Conservation (phyloP, 2,329 filamentous ascomycete species). For the Xylariaceae sp. region DNA sequence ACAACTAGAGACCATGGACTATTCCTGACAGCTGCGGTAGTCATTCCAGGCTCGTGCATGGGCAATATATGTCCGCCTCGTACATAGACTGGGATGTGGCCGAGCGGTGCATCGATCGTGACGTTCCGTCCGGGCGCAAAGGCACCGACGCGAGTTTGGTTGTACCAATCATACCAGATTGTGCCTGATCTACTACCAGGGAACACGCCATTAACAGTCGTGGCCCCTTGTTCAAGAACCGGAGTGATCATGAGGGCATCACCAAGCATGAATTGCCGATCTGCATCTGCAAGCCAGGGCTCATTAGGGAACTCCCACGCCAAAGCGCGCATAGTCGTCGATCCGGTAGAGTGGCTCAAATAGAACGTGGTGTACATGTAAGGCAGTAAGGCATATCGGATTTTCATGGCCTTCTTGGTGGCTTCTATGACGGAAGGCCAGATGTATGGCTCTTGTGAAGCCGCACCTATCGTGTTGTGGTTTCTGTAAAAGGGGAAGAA, state of each 20-base stretch:
- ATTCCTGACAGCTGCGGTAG: conserved; percentile 56
- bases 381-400: conserved; percentile 65
- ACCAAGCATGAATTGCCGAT: conserved; percentile 69
- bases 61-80: conserved; percentile 64
- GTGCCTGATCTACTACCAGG: conserved; percentile 56
- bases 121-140: conserved; percentile 36
- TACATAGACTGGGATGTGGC: conserved; percentile 67
- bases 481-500: conserved; percentile 79
- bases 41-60: conserved; percentile 62
- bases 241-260: conserved; percentile 61
- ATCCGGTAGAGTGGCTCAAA: conserved; percentile 58
- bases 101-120: conserved; percentile 43
- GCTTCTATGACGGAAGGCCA: conserved; percentile 64
- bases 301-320: conserved; percentile 72
- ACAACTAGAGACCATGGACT: conserved; percentile 64
- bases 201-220: conserved; percentile 61
- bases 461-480: conserved; percentile 60
- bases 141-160: conserved; percentile 47
- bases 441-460: conserved; percentile 64
- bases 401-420: conserved; percentile 59
- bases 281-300: conserved; percentile 58
- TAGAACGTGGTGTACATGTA: conserved; percentile 75
- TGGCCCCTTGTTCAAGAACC: conserved; percentile 58
- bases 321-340: conserved; percentile 67
- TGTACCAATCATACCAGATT: conserved; percentile 78